Evolutionary conservation across 306 rosid genomes (phyloP).

Genomic region (Rosa multiflora): DNA sequence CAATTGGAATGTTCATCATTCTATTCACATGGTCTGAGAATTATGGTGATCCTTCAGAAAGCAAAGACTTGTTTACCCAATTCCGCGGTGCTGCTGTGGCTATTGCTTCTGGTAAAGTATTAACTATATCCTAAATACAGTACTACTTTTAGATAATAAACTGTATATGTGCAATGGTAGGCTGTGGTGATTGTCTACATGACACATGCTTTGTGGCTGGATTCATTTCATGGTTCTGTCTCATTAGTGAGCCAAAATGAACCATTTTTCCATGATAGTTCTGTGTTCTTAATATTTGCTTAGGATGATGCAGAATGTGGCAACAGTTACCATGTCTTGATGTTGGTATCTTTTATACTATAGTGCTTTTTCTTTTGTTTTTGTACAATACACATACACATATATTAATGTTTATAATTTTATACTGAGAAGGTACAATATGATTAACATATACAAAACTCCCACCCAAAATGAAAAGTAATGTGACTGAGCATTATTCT

Average conservation of each 20-base stretch:
- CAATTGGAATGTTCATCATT: constrained; percentile 89
- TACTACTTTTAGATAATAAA: background rate
- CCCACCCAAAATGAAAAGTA: too few species aligned
- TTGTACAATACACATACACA: too few species aligned
- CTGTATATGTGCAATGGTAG: background rate
- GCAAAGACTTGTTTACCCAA: constrained; percentile 89
- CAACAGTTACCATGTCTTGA: too few species aligned
- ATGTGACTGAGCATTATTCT: background rate
- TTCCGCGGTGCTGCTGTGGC: constrained; percentile 98
- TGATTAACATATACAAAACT: too few species aligned
- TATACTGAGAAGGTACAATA: too few species aligned
- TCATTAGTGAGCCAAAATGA: background rate
- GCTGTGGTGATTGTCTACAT: background rate
- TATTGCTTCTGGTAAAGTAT: constrained; percentile 85
- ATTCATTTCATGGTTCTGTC: background rate
- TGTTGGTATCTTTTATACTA: too few species aligned
- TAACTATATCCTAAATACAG: background rate
- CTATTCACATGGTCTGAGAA: constrained; percentile 90
- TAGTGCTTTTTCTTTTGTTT: too few species aligned
- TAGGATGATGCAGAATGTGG: background rate
- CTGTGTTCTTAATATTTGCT: background rate
- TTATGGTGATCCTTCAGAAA: constrained; percentile 87
- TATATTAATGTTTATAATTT: too few species aligned
- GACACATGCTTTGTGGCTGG: too few species aligned
- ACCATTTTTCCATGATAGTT: background rate